Base-by-base conservation (phyloP, 2,329 filamentous ascomycete genomes). In the Coleophoma eucalyptorum region DNA sequence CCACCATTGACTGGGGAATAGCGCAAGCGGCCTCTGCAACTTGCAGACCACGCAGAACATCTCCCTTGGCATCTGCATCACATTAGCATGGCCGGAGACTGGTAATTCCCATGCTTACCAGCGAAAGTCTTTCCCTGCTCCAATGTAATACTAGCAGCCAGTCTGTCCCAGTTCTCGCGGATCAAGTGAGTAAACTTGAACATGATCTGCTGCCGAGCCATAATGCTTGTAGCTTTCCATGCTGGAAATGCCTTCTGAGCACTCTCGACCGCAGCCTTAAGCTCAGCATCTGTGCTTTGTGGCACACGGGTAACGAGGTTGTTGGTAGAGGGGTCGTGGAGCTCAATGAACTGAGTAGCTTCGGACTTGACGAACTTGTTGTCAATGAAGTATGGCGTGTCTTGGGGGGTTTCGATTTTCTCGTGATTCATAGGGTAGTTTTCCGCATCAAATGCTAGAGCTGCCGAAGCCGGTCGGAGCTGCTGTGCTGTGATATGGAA, bases 41-140 rank as follows among this genome's bases (percentile, higher is more conserved):
- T 75, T 94, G 89, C 53, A 94, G 76, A 43, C 89, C 89, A 60
- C 89, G 80, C 46, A 93, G 79, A 19, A 94, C 89, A 67, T 94
- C 89, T 42, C 89, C 89, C 69, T 78, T 86, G 34, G 89, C 89
- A 68, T 94, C 89, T 65, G 35, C 11, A 38, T 12, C 45, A 11
- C 16, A 35, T 58, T 34, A 53, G 43, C 37, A 40, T 35, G 20
- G 26, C 42, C 18, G 10, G 10, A 44, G 6, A 31, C 11, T n/a
- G 5, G 7, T 15, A 8, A 32, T n/a, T 1, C 21, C 1, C 20
- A 20, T 11, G 15, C 57, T 38, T 59, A 65, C 63, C 63, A 48
- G 86, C 86, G 68, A 93, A 86, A 0, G 89, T 94, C 80, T 94
- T 94, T 68, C 89, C 89, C 75, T 94, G 89, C 75, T 94, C 89